Evolutionary conservation across 176 grass and related monocot species (phyloP), one percentile per base, ranked within the genome.

Genomic region (Thalia dealbata): DNA sequence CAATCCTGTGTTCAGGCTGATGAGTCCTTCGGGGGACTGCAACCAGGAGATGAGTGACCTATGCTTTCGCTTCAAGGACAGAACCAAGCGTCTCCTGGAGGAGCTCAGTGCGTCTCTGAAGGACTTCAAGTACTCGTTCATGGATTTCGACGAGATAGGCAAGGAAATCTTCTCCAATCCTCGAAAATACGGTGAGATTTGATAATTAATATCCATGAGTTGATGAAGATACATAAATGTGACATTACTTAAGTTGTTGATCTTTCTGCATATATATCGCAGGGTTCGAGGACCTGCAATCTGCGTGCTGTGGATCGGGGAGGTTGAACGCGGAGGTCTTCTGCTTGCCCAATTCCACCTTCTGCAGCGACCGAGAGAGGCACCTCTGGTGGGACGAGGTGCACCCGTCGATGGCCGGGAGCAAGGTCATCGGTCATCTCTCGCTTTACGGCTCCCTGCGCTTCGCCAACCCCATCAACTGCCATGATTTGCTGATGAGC

Each of bases 41-140:
- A 1, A 70, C 32, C 71, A 79, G 32, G 32, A 38, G 3, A 38
- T 38, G 32, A 38, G 32, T 38, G 32, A 38, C 4, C 1, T 38
- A 38, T 38, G 32, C 4, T 1, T 38, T 1, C 32, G 32, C 32
- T 38, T 38, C 32, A 38, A 38, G 32, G 4, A 2, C 32, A 38
- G 32, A 38, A 38, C 32, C 32, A 38, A 38, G 32, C 3, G 32
- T 4, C 32, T 38, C 16, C 43, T 84, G 58, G 15, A 75, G 56
- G 44, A 75, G 11, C 82, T 84, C 18, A 75, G 82, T 42, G 1
- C 22, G 19, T 62, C 60, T 56, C 62, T 84, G 12, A 3, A 52
- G 38, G 82, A 76, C 55, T 73, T 84, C 52, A 75, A 75, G 5
- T 84, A 84, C 42, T 79, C 82, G 6, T 75, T 74, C 23, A 42